Percentiles rank a stretch among this genome's conserved stretches.
These are phyloP conservation scores for Tricladium varicosporioides DNA, from an alignment of 2,329 filamentous ascomycete species.

Conservation along the genomic window DNA sequence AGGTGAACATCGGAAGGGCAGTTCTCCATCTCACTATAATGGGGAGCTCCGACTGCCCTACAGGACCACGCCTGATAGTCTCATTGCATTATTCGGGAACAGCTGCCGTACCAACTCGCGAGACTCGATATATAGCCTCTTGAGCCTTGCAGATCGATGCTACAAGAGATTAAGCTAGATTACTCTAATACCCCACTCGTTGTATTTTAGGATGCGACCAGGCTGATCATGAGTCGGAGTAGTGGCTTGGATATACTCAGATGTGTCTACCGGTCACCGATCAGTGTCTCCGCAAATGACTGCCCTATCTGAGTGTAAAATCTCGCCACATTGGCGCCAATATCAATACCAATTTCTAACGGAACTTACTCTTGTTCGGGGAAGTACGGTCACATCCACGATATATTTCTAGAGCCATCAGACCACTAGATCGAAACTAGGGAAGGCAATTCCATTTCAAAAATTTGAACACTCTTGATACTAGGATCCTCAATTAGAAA, in stretches of 20 bases:
- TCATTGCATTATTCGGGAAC: background rate
- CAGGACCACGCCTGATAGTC: background rate
- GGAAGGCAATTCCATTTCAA: background rate
- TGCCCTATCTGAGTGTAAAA: background rate
- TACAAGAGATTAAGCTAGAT: background rate
- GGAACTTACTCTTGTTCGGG: background rate
- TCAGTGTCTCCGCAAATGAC: background rate
- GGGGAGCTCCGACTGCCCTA: background rate
- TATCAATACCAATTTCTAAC: background rate
- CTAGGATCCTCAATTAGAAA: no score
- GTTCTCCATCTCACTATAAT: background rate
- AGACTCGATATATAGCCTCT: background rate
- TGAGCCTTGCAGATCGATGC: background rate
- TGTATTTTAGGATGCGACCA: background rate
- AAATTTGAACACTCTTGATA: background rate
- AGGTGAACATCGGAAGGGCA: background rate
- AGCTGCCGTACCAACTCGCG: background rate
- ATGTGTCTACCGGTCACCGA: background rate
- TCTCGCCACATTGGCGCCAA: background rate
- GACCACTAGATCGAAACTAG: background rate
- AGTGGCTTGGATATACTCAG: background rate
- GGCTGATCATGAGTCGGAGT: background rate
- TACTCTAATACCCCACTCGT: background rate
- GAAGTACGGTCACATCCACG: background rate
- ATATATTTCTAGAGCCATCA: background rate